Evolutionary conservation across 225 moss, liverwort and hornwort genomes (phyloP).

Genomic region (Straminergon stramineum): DNA sequence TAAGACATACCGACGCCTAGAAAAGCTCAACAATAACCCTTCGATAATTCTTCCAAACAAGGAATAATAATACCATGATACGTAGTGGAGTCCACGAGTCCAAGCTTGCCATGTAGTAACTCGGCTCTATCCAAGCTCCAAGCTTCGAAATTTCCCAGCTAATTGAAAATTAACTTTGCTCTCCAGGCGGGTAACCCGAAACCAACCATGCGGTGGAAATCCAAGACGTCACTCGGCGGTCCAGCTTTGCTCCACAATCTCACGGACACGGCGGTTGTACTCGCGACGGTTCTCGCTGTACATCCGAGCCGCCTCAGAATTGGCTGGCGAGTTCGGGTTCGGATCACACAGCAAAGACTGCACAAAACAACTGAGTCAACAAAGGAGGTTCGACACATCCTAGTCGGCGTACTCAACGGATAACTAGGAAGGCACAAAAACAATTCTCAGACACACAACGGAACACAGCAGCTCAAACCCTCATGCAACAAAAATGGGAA

Average conservation of each 20-base stretch:
- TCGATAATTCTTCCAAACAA: slow-evolving; percentile 19
- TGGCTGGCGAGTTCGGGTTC: slow-evolving; percentile 95
- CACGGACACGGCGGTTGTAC: slow-evolving; percentile 95
- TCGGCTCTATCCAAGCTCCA: slow-evolving; percentile 11
- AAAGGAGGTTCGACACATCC: neutral
- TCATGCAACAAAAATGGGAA: no score
- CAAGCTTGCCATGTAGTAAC: neutral
- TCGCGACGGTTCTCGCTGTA: slow-evolving; percentile 98
- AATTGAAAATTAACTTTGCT: slow-evolving; percentile 1
- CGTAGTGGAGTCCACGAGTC: neutral
- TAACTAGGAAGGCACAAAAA: neutral
- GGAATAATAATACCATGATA: slow-evolving; percentile 18
- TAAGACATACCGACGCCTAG: neutral
- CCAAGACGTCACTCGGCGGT: slow-evolving; percentile 51
- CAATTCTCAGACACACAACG: neutral
- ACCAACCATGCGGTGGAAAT: neutral
- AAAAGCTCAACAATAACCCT: neutral
- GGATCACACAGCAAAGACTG: slow-evolving; percentile 98
- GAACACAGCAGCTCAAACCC: neutral
- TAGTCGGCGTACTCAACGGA: neutral
- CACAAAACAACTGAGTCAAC: neutral
- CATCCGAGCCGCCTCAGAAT: slow-evolving; percentile 99
- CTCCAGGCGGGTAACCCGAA: slow-evolving; percentile 23
- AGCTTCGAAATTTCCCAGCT: neutral
- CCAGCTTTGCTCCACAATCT: slow-evolving; percentile 99